Evolutionary conservation across 2,329 filamentous ascomycete genomes (phyloP).

Genomic region (Aspergillus awamori): DNA sequence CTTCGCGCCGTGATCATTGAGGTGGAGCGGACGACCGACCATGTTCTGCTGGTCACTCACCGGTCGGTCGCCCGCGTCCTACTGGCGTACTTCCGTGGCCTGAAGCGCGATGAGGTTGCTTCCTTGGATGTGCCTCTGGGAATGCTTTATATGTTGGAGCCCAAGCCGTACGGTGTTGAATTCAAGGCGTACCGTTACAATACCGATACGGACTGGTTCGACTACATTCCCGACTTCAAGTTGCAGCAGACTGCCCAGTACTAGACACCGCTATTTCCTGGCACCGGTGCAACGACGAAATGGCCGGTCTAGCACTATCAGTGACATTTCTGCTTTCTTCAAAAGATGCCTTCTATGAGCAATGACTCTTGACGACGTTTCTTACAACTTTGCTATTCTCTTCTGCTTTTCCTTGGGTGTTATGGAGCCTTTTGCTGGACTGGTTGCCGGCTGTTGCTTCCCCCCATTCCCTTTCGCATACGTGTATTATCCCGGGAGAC

Average conservation of each 20-base stretch:
- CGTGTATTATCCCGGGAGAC: constrained; percentile 2
- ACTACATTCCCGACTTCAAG: constrained; percentile 82
- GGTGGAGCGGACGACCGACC: constrained; percentile 94
- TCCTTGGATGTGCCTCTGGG: constrained; percentile 92
- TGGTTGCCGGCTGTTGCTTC: constrained; percentile 10
- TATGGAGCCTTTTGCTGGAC: constrained; percentile 12
- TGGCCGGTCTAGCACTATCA: not conserved
- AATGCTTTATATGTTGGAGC: constrained; percentile 92
- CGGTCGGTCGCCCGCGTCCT: constrained; percentile 89
- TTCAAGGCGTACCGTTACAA: constrained; percentile 96
- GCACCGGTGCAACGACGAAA: not conserved
- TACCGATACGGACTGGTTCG: constrained; percentile 74
- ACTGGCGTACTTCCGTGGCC: constrained; percentile 93
- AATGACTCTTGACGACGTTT: constrained; percentile 6
- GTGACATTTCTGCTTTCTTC: too few species aligned
- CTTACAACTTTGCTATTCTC: constrained; percentile 11
- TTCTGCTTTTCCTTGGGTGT: constrained; percentile 13
- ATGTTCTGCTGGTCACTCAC: constrained; percentile 89
- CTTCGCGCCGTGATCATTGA: constrained; percentile 94
- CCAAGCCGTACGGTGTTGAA: constrained; percentile 95
- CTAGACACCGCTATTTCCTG: constrained; percentile 8
- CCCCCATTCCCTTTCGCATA: constrained; percentile 9
- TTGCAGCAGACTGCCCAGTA: constrained; percentile 54
- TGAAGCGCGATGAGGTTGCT: constrained; percentile 87
- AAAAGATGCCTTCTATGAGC: not conserved